Base-by-base conservation (phyloP, 345 rosid genomes). In the Rhizophora mangle region DNA sequence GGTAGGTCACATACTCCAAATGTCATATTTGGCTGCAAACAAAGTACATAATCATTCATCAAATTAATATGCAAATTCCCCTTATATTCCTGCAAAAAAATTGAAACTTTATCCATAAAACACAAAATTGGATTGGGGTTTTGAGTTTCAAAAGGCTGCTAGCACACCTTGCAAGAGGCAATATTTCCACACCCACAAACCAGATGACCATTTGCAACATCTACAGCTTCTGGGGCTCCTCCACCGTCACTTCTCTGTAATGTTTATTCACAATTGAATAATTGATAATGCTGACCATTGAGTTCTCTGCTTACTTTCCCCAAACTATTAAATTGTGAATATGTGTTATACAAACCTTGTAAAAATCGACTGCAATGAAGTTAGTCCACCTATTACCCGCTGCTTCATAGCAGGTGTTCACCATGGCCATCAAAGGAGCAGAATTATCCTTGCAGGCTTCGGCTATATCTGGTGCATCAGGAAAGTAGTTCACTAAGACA, bases 11-110 rank as follows among this genome's bases (percentile, higher is more conserved):
- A 84, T 3, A 10, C 78, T 54, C 87, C 93, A n/a, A 58, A 78
- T 30, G 67, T 78, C 87, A 74, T 80, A 65, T 86, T 86, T 51
- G 74, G 82, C 90, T 86, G 79, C 75, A 62, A n/a, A 37, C n/a
- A 31, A 31, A 66, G 10, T 51, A 64, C 22, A 0, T 51, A 8
- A 30, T 22, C 55, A 27, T 39, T 0, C 22, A 26, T 43, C 5
- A 19, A 34, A 9, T 70, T 29, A 49, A 8, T 27, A 8, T 31
- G 5, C 22, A 57, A 6, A 68, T 57, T 10, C 9, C 52, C 20
- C 20, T 1, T 3, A 26, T 21, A 0, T 19, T 4, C 6, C 37
- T 3, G 9, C 37, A 24, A 26, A 26, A 21, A 56, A 24, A 56
- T 13, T 3, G 60, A 56, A 10, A 10, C 30, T 56, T 56, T 4